Base-by-base conservation (phyloP, 495 filamentous ascomycete genomes). In the Ascodesmis nigricans region DNA sequence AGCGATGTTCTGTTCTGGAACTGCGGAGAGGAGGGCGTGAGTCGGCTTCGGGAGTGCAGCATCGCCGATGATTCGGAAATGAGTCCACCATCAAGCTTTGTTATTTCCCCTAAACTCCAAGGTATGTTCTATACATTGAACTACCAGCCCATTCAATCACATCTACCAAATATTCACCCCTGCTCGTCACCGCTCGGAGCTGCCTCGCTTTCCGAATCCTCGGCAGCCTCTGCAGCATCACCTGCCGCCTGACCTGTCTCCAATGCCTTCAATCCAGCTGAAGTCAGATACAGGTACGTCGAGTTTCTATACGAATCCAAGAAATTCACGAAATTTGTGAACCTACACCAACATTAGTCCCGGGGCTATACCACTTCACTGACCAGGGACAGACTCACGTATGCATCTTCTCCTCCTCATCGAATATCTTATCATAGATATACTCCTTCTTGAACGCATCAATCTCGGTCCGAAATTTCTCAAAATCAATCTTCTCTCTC, bases 341-440 rank as follows among this genome's bases (percentile, higher is more conserved):
- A 48, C 19, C 45, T 48, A 33, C 27, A 13, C 10, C 7, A 39
- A 32, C 3, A 19, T 21, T 33, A n/a, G n/a, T n/a, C n/a, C n/a
- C n/a, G n/a, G n/a, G n/a, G 10, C 7, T 4, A 22, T 30, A 5
- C 28, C 28, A 30, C n/a, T n/a, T 30, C 6, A 7, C 7, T 8
- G 28, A 8, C 16, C 14, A 13, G 5, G 11, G 4, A 10, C 4
- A 29, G 29, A 66, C 73, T 58, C 60, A 83, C 75, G 65, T 59
- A 43, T 78, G 68, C 37, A 71, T 65, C 47, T 75, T 64, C 53
- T 83, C 74, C 55, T 95, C 87, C 43, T 87, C 71, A 21, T 75
- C 66, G 57, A 83, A 95, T 39, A 95, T 91, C 8, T 78, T 63
- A 44, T 74, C 65, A 49, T 99, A 99, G 31, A 99, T 95, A 55